Conservation (phyloP, 345 rosid species). For the Eutrema heterophyllum region DNA sequence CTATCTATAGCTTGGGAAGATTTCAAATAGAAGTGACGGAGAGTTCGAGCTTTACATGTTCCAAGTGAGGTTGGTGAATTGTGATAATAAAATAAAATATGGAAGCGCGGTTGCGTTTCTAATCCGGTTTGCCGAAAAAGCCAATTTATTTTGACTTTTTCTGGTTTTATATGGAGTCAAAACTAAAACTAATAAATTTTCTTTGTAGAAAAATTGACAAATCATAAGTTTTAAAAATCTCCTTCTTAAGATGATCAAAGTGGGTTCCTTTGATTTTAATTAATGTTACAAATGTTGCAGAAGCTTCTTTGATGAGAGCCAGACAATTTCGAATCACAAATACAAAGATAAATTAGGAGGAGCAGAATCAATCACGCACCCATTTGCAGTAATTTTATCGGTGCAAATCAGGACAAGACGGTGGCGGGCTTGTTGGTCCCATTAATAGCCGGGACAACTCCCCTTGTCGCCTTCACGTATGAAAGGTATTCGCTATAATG, state of each 20-base stretch:
- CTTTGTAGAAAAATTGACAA: not conserved
- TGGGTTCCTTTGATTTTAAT: slow-evolving; percentile 1
- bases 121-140: not conserved
- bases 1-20: not conserved
- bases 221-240: not conserved
- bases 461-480: slow-evolving; percentile 64
- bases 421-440: slow-evolving; percentile 47
- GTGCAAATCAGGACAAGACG: slow-evolving; percentile 34
- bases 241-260: not conserved
- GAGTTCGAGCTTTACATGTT: not conserved
- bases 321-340: slow-evolving; percentile 20
- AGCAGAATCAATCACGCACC: not conserved
- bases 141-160: not conserved
- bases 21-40: slow-evolving; percentile 7
- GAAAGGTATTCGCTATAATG: slow-evolving; percentile 70
- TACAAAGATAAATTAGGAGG: slow-evolving; percentile 16
- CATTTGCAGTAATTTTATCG: not conserved
- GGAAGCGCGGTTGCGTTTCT: not conserved
- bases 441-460: slow-evolving; percentile 49
- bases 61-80: too few species aligned
- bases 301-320: slow-evolving; percentile 10
- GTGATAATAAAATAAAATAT: too few species aligned
- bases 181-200: not conserved
- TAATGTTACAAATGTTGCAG: slow-evolving; percentile 14
- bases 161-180: not conserved